Evolutionary conservation across 2,329 filamentous ascomycete genomes (phyloP).

Genomic region (Orbilia javanica): DNA sequence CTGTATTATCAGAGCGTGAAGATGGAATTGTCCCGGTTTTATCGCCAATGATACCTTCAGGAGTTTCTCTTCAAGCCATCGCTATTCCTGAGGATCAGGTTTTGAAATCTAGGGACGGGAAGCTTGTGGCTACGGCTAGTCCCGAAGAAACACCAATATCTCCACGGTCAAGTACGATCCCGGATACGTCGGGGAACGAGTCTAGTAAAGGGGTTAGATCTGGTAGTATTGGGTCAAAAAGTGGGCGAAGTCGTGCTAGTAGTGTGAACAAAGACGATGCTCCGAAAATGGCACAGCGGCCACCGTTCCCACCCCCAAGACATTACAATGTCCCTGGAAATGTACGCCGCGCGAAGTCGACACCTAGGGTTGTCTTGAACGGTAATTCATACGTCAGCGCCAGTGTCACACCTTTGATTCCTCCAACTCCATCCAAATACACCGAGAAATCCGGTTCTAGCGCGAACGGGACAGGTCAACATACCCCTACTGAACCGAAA

Average conservation of each 20-base stretch:
- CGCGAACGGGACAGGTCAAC: conserved; percentile 9
- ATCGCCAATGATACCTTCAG: conserved; percentile 34
- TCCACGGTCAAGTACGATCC: conserved; percentile 6
- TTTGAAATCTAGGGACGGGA: conserved; percentile 13
- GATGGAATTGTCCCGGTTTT: conserved; percentile 13
- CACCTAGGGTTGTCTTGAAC: conserved; percentile 41
- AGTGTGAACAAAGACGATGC: conserved; percentile 48
- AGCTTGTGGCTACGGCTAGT: neutral
- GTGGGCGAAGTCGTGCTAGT: conserved; percentile 46
- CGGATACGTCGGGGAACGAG: conserved; percentile 28
- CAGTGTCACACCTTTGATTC: conserved; percentile 36
- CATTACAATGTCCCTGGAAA: conserved; percentile 46
- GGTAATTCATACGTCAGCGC: conserved; percentile 39
- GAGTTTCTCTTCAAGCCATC: conserved; percentile 44
- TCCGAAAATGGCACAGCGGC: conserved; percentile 24
- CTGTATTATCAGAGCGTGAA: conserved; percentile 43
- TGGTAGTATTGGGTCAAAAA: conserved; percentile 42
- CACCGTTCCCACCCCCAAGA: conserved; percentile 35
- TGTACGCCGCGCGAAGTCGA: conserved; percentile 46
- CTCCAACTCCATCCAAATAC: conserved; percentile 38
- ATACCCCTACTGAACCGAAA: conserved; percentile 23
- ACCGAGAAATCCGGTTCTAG: conserved; percentile 18
- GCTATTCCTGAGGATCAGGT: conserved; percentile 51
- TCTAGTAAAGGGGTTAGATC: conserved; percentile 32
- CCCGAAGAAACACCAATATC: conserved; percentile 21